Evolutionary conservation across 371 early-diverging fungal species (phyloP).

Genomic region (Mortierella sp.): DNA sequence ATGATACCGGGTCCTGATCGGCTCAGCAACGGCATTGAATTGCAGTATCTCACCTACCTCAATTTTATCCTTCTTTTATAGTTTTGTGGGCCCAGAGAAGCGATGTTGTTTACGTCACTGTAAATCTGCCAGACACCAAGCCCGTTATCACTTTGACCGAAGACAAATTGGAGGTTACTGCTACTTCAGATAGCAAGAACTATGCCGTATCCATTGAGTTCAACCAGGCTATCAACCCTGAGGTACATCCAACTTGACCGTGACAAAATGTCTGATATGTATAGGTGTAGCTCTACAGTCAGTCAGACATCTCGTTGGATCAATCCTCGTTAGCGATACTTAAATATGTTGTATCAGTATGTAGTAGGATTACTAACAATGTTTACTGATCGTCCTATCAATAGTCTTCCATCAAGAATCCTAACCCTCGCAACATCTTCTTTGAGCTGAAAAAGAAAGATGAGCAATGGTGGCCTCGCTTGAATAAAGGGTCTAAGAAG

Average conservation of each 20-base stretch:
- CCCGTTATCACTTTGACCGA: constrained; percentile 69
- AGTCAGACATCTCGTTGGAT: not conserved
- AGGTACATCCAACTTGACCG: constrained; percentile 63
- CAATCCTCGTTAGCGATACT: not conserved
- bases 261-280: not conserved
- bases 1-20: not conserved
- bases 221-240: constrained; percentile 75
- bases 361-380: not conserved
- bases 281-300: not conserved
- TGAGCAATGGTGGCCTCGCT: constrained; percentile 87
- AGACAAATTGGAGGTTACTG: constrained; percentile 70
- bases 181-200: constrained; percentile 72
- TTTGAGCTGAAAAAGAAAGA: constrained; percentile 79
- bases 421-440: constrained; percentile 75
- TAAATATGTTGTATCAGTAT: not conserved
- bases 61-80: constrained; percentile 60
- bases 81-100: constrained; percentile 96
- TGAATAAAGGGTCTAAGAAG: constrained; percentile 75
- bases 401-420: constrained; percentile 76
- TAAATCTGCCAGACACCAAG: constrained; percentile 83
- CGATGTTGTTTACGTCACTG: constrained; percentile 86
- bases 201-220: constrained; percentile 88
- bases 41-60: not conserved
- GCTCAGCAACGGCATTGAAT: not conserved
- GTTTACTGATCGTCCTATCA: not conserved